A percentile compares a stretch with the other conserved stretches of the same genome.
Evolutionary conservation across 192 early-diverging fungal genomes (phyloP).

Genomic region (Funneliformis mosseae): DNA sequence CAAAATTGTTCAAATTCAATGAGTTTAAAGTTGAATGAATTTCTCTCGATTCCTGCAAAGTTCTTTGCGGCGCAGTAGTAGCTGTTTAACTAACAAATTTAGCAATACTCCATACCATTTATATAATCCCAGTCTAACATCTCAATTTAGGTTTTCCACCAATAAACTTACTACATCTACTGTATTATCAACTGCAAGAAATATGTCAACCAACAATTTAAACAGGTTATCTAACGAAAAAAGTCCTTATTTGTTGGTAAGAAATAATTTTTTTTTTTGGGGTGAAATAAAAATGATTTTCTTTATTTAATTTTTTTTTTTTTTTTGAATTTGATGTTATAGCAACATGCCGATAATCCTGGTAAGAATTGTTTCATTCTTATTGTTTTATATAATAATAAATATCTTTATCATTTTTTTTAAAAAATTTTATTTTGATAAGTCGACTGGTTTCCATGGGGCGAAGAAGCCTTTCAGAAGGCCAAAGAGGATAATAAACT

Average conservation of each 20-base stretch:
- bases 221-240: slow-evolving; percentile 59
- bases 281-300: not conserved
- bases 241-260: slow-evolving; percentile 61
- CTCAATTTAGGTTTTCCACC: not conserved
- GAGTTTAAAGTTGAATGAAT: not conserved
- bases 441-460: slow-evolving; percentile 72
- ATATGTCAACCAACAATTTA: not conserved
- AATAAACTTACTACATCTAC: not conserved
- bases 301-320: not conserved
- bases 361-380: not conserved
- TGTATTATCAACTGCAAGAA: not conserved
- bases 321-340: not conserved
- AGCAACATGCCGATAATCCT: slow-evolving; percentile 36
- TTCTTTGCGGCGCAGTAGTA: not conserved
- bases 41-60: not conserved
- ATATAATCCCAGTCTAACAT: not conserved
- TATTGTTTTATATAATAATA: not conserved
- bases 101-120: not conserved
- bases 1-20: not conserved
- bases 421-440: not conserved
- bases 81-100: not conserved
- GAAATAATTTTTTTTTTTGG: not conserved
- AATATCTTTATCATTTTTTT: not conserved
- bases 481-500: slow-evolving; percentile 58
- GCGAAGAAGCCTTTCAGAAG: slow-evolving; percentile 60